phyloP scores from a whole-genome alignment of 805 yeast species.

The Ascoidea asiatica region DNA sequence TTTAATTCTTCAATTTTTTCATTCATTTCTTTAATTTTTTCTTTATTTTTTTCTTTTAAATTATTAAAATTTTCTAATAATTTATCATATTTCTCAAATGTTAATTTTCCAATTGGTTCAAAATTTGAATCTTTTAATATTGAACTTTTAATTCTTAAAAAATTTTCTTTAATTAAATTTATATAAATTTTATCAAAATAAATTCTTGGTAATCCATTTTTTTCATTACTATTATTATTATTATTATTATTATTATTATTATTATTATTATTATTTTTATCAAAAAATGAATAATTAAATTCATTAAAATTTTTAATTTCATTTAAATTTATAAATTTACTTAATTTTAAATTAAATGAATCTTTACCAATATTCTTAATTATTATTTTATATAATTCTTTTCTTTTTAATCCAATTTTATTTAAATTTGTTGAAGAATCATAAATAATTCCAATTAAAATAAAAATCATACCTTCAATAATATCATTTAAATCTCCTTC shows the following conservation, averaged over 20 bases:
- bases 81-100: conserved; percentile 45
- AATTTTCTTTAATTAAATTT: conserved; percentile 54
- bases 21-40: conserved; percentile 19
- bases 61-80: conserved; percentile 19
- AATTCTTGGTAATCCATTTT: conserved; percentile 76
- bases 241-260: too few species aligned
- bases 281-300: too few species aligned
- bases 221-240: not conserved
- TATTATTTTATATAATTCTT: conserved; percentile 47
- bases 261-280: too few species aligned
- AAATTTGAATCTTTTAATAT: conserved; percentile 59
- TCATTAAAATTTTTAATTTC: conserved; percentile 44
- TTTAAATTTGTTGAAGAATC: conserved; percentile 56
- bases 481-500: conserved; percentile 37
- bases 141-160: conserved; percentile 52
- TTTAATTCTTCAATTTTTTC: conserved; percentile 18
- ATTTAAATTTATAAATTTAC: conserved; percentile 52
- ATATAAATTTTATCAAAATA: conserved; percentile 58
- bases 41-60: conserved; percentile 12
- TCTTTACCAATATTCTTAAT: conserved; percentile 67
- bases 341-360: conserved; percentile 58
- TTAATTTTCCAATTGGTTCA: conserved; percentile 56
- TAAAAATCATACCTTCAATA: conserved; percentile 60
- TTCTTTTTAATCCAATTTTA: conserved; percentile 30
- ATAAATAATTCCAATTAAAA: conserved; percentile 63